Evolutionary conservation across 371 early-diverging fungal species (phyloP), one percentile per base, ranked within the genome.

Genomic region (Paraphysoderma sedebokerense): DNA sequence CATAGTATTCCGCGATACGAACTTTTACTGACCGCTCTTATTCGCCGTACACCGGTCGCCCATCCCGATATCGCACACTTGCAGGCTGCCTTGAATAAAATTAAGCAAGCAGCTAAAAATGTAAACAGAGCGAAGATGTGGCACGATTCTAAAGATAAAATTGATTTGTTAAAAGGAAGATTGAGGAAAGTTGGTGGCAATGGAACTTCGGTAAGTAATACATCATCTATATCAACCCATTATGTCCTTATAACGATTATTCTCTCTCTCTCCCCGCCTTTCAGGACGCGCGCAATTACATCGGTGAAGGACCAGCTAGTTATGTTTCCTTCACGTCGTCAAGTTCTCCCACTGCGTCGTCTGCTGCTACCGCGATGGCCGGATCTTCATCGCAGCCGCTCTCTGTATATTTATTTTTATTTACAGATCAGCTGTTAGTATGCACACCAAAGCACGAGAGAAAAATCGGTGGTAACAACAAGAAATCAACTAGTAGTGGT

Each of bases 71-170:
- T 22, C 6, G 22, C 0, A 6, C 7, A 7, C 27, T 31, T 48
- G 11, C 9, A 36, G 15, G 38, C 15, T 19, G 48, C 48, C 12
- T 31, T 37, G 1, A 20, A 15, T 9, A 20, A 27, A 13, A 36
- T 48, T 17, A 37, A 30, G 6, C 37, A 48, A 9, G 48, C 48
- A 13, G 48, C 48, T 19, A 38, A 48, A 27, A 7, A 9, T 8
- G 12, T 48, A 37, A 48, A 48, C 37, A 37, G 48, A 8, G 48
- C 48, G 13, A 48, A 48, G 31, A 48, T n/a, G 48, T 48, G 39
- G 38, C 9, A 48, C 27, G 48, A 48, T 8, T 9, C 23, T 24
- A 47, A 47, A 37, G 22, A 34, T 6, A 26, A 47, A 17, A 34
- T 47, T 37, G 2, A 3, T 3, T 15, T 15, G 20, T 27, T 47